phyloP scores from a whole-genome alignment of 1,284 basidiomycete species.

The Cystobasidium sp. region DNA sequence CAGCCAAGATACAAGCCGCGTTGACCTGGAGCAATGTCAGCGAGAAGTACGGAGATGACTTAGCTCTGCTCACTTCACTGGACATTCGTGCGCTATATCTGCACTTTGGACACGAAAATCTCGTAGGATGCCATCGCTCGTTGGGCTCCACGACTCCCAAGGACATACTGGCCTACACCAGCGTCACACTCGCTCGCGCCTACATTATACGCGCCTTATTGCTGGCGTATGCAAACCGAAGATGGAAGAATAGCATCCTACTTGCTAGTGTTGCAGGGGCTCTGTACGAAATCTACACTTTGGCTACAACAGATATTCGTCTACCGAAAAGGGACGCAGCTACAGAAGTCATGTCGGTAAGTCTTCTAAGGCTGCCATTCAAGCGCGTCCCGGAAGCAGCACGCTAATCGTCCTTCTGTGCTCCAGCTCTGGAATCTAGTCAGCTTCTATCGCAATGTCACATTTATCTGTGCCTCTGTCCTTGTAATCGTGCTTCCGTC shows the following conservation, averaged over 20 bases:
- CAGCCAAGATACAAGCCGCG: conserved; percentile 24
- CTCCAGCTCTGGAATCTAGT: conserved; percentile 21
- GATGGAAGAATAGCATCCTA: conserved; percentile 16
- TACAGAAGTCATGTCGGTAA: too few species aligned
- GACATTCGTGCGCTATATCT: conserved; percentile 27
- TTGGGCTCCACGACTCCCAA: not conserved
- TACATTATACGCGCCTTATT: not conserved
- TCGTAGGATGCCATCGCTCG: conserved; percentile 25
- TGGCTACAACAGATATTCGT: conserved; percentile 28
- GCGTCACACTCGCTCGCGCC: not conserved
- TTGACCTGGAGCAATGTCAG: conserved; percentile 19
- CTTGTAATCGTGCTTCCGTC: conserved; percentile 4
- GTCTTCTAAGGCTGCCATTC: too few species aligned
- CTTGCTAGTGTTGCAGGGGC: not conserved
- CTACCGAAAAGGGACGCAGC: not conserved
- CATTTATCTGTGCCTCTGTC: conserved; percentile 4
- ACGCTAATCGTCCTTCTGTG: not conserved
- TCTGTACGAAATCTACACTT: conserved; percentile 8
- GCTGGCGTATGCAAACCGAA: conserved; percentile 6
- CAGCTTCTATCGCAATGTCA: conserved; percentile 14
- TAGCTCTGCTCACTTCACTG: conserved; percentile 28
- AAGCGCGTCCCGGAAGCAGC: not conserved
- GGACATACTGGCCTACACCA: conserved; percentile 22
- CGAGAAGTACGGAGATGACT: conserved; percentile 26
- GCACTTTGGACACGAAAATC: conserved; percentile 36